Evolutionary conservation across 495 filamentous ascomycete species (phyloP), one percentile per base, ranked within the genome.

Genomic region (Aspergillus asperescens): DNA sequence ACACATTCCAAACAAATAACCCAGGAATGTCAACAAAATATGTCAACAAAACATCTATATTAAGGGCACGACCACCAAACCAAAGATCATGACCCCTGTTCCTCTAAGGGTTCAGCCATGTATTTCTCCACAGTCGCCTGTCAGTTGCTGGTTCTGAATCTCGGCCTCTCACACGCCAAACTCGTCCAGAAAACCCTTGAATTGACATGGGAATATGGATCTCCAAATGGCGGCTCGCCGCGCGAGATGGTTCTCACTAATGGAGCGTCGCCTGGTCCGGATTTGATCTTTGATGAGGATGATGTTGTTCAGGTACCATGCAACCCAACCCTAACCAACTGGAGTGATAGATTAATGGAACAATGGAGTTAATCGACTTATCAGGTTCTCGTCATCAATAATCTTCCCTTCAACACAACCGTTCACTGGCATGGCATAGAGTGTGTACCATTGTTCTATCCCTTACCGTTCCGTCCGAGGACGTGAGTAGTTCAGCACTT

Each of bases 241-340:
- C 55, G 75, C 40, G 51, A 75, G 15, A 62, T 79, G 18, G 66
- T 82, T 10, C 69, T 79, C 8, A 74, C 77, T 49, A 84, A 84
- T 61, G 77, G 76, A 2, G 73, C 77, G 16, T 79, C 72, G 39
- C 81, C 81, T 0, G 79, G 77, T 0, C 80, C 79, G 0, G 46
- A 71, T 67, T 80, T 52, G 71, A 74, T 49, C 59, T 77, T 9
- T 70, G 78, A 60, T 73, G 50, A 81, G 69, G 80, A 77, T 19
- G 79, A 83, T 62, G 69, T 68, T 34, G 75, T 82, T 53, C 71
- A 81, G 49, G 75, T 83, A 20, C n/a, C n/a, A n/a, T n/a, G n/a
- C 69, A 69, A 16, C 23, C 2, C 29, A 15, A 23, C 27, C 16
- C 19, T n/a, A 22, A n/a, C 16, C 10, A n/a, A 15, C 2, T 16